These are phyloP conservation scores for Kodamaea jinghongensis DNA, from an alignment of 805 yeast genomes.

Conservation along the genomic window DNA sequence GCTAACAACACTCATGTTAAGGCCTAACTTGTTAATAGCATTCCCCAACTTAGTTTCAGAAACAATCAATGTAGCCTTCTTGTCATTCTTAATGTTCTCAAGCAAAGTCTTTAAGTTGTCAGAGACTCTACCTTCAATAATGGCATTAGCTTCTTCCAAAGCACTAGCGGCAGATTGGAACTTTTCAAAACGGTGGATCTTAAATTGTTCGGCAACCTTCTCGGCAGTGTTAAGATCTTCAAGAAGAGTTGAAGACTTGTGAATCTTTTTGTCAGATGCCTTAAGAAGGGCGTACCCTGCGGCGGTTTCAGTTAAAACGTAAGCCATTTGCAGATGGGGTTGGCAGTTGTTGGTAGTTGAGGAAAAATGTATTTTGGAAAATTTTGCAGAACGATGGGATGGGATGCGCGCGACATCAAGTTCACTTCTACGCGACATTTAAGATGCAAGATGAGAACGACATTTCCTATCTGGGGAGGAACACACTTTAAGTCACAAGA, in stretches of 20 bases:
- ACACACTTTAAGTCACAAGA: no score
- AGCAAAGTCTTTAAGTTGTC: constrained; percentile 75
- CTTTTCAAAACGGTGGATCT: constrained; percentile 93
- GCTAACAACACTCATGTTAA: constrained; percentile 82
- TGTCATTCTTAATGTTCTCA: constrained; percentile 72
- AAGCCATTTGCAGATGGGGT: constrained; percentile 52
- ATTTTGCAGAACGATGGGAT: background rate
- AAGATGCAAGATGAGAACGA: background rate
- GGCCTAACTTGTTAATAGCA: constrained; percentile 90
- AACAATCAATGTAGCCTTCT: constrained; percentile 83
- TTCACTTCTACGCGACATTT: background rate
- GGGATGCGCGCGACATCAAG: constrained; percentile 1
- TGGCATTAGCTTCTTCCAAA: constrained; percentile 88
- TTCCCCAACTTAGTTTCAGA: constrained; percentile 95
- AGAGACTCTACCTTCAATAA: constrained; percentile 92
- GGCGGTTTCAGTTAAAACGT: constrained; percentile 94
- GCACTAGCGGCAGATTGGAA: constrained; percentile 94
- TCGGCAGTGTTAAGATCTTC: constrained; percentile 79
- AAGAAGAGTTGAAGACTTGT: constrained; percentile 73
- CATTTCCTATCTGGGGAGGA: no score
- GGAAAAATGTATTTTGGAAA: background rate
- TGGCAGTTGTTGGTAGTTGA: background rate
- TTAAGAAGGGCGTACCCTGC: constrained; percentile 98
- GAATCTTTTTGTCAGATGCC: constrained; percentile 95
- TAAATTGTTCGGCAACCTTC: constrained; percentile 85